Evolutionary conservation across 805 yeast species (phyloP).

Genomic region (Saturnispora quitensis): DNA sequence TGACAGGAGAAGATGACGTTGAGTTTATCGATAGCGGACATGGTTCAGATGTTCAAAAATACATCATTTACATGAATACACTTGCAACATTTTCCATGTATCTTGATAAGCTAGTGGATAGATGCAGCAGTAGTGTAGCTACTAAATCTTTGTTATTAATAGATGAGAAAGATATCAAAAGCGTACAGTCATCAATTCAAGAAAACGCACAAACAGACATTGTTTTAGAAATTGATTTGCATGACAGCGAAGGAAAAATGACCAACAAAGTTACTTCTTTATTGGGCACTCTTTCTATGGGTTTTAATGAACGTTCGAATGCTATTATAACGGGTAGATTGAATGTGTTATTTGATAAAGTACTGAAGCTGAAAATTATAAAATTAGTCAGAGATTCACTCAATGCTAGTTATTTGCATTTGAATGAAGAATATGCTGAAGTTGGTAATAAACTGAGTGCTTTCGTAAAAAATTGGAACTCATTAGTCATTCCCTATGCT

Average conservation of each 20-base stretch:
- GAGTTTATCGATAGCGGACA: slow-evolving; percentile 25
- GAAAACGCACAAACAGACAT: slow-evolving; percentile 7
- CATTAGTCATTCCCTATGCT: slow-evolving; percentile 53
- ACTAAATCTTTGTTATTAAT: slow-evolving; percentile 24
- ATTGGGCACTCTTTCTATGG: slow-evolving; percentile 4
- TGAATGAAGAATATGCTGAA: slow-evolving; percentile 16
- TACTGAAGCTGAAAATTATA: slow-evolving; percentile 29
- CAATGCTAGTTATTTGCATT: slow-evolving; percentile 31
- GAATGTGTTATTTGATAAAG: slow-evolving; percentile 30
- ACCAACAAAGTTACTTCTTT: slow-evolving; percentile 3
- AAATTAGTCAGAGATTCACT: slow-evolving; percentile 30
- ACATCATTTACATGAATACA: slow-evolving; percentile 63
- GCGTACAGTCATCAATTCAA: slow-evolving; percentile 18
- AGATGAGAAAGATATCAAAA: slow-evolving; percentile 25
- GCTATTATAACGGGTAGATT: slow-evolving; percentile 35
- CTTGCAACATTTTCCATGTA: slow-evolving; percentile 55
- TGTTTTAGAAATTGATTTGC: slow-evolving; percentile 16
- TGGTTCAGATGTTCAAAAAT: slow-evolving; percentile 36
- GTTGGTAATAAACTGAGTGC: slow-evolving; percentile 16
- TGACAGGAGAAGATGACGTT: slow-evolving; percentile 28
- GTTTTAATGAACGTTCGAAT: slow-evolving; percentile 8
- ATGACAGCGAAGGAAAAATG: slow-evolving; percentile 6
- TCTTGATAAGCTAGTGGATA: slow-evolving; percentile 42
- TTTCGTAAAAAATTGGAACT: slow-evolving; percentile 59
- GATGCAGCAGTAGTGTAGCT: slow-evolving; percentile 25